Base-by-base conservation (phyloP, 2,329 filamentous ascomycete genomes). In the Exophiala oligosperma region DNA sequence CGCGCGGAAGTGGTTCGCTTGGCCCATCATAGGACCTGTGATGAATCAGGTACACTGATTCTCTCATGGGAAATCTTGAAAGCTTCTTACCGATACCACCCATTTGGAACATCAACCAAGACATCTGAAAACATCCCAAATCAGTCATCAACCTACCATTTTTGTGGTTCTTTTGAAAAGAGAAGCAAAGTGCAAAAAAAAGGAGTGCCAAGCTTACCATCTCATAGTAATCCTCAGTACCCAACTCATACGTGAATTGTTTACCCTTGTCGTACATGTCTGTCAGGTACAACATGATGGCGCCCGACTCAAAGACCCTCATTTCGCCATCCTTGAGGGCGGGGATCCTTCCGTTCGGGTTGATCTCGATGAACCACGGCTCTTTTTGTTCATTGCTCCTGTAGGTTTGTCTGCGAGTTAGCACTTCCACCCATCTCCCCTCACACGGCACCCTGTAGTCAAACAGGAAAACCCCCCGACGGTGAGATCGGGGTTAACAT, bases 291-390 rank as follows among this genome's bases (percentile, higher is more conserved):
- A 76, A 68, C 71, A 79, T 73, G 48, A 80, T 75, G 1, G 75
- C 70, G 5, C 74, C 76, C 48, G 74, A 75, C 60, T 80, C 77
- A 61, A 80, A 80, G 37, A 79, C 68, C 1, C 72, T 68, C 65
- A 73, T 62, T 0, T 66, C 59, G 40, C 70, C 69, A 64, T 80
- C 77, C 32, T 73, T 68, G 44, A 80, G 70, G 17, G 76, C 77
- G 17, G 77, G 77, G 53, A 79, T 79, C 38, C 77, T 74, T 32
- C 77, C 78, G 62, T 79, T 79, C n/a, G 77, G 77, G 57, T 79
- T 79, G 57, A 79, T 77, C 46, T 75, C 71, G 44, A 79, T 61
- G 64, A 74, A 80, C 76, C 76, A 78, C 2, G 67, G 64, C 61
- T 78, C 70, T 57, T 79, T 79, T 59, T 79, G 76, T 2, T 67